Base-by-base conservation (phyloP, 176 grass and related monocot genomes). In the Oropetium thomaeum region DNA sequence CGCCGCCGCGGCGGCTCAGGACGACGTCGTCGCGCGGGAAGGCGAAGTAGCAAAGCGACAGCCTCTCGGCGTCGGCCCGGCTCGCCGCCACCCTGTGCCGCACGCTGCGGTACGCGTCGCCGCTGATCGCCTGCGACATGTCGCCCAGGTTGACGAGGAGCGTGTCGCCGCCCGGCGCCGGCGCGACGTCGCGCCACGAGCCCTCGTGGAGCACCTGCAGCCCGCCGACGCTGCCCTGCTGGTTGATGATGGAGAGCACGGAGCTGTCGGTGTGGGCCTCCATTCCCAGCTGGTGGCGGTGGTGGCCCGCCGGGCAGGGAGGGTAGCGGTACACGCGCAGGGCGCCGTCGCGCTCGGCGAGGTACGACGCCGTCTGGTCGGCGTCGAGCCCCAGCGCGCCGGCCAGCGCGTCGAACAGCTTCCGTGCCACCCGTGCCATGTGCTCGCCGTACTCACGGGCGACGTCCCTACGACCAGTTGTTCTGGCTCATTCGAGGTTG, bases 231-330 rank as follows among this genome's bases (percentile, higher is more conserved):
- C 20, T 40, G 64, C 91, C 88, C 57, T 83, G 65, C 57, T 83
- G 65, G 81, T 69, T 81, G 32, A 97, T 62, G 73, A 97, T 78
- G 15, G 94, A 87, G 10, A 97, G 70, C 4, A 93, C 80, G 20
- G 90, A 93, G 81, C 94, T 97, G 43, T 97, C 94, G 1, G 88
- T 97, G 81, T 97, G 94, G 1, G 88, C 39, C 60, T 87, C 90
- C 94, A 97, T 97, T 1, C 88, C 94, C 27, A 93, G 32, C 54
- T 52, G 32, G 65, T 52, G 43, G 28, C 12, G 9, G 3, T n/a
- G 1, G 3, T 51, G 33, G 13, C 17, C 6, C 15, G 44, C 4
- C 10, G 83, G 67, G n/a, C 81, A 89, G 15, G 75, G 65, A 1
- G 94, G 94, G 73, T 97, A 97, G 4, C 94, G 83, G 41, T 97